These are phyloP conservation scores for Lathyrus aphaca DNA, from an alignment of 306 rosid genomes.

Conservation along the genomic window DNA sequence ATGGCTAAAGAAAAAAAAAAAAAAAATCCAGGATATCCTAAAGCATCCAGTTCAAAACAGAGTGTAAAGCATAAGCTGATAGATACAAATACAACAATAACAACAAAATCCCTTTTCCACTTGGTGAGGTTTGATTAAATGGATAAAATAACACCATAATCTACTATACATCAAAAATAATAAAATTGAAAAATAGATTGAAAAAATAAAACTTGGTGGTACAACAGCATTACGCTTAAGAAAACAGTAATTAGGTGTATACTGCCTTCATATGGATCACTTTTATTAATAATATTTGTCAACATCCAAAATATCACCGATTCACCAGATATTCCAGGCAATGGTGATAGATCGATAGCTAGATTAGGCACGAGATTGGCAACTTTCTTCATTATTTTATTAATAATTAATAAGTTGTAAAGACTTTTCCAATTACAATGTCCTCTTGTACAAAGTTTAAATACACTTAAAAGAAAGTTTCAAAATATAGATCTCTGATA, in stretches of 20 bases:
- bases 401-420: not conserved
- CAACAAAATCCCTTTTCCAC: slow-evolving; percentile 8
- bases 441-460: not conserved
- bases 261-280: not conserved
- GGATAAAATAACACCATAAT: not conserved
- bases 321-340: not conserved
- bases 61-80: slow-evolving; percentile 1
- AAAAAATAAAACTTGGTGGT: not conserved
- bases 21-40: not conserved
- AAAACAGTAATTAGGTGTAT: slow-evolving; percentile 23
- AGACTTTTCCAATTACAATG: not conserved
- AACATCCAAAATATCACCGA: not conserved
- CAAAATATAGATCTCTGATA: not conserved
- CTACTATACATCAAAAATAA: not conserved
- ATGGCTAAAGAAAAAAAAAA: not conserved
- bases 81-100: slow-evolving; percentile 2
- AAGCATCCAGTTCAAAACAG: not conserved
- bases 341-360: not conserved
- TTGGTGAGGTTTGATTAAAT: not conserved
- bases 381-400: not conserved
- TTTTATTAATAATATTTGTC: not conserved
- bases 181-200: slow-evolving; percentile 3
- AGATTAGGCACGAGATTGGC: slow-evolving; percentile 1
- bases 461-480: not conserved
- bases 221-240: not conserved